These are phyloP conservation scores for Solanum chacoense DNA, from an alignment of 305 asterid genomes.

Conservation along the genomic window DNA sequence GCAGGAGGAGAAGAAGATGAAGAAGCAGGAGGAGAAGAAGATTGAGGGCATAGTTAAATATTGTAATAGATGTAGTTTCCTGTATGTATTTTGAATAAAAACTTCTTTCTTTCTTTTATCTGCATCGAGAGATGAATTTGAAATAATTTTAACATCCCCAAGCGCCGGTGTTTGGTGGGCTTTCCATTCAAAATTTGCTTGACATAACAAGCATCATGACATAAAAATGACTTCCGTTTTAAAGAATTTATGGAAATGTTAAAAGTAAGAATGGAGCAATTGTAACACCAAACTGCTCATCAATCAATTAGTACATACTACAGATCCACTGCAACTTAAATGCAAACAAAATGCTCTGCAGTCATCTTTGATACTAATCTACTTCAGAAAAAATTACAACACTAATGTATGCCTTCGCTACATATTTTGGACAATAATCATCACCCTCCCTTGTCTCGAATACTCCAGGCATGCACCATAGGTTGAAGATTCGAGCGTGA, in stretches of 20 bases:
- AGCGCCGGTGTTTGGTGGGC: background rate
- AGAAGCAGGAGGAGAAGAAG: background rate
- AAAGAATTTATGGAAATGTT: background rate
- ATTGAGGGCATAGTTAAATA: background rate
- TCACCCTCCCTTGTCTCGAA: background rate
- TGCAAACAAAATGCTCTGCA: background rate
- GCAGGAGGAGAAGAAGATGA: background rate
- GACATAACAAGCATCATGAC: background rate
- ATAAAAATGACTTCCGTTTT: background rate
- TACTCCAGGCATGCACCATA: background rate
- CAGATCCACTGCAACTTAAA: background rate
- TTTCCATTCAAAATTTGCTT: background rate
- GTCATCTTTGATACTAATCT: background rate
- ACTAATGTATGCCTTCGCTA: background rate
- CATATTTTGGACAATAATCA: background rate
- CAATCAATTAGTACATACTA: background rate
- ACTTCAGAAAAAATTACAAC: background rate
- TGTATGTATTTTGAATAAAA: background rate
- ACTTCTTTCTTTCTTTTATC: background rate
- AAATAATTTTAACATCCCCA: background rate
- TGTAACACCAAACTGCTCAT: background rate
- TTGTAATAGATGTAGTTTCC: background rate
- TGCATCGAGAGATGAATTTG: background rate
- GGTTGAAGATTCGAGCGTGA: background rate
- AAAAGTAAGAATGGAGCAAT: too few species aligned